These are phyloP conservation scores for Paxillus ammoniavirescens DNA, from an alignment of 768 basidiomycete species.

Conservation along the genomic window DNA sequence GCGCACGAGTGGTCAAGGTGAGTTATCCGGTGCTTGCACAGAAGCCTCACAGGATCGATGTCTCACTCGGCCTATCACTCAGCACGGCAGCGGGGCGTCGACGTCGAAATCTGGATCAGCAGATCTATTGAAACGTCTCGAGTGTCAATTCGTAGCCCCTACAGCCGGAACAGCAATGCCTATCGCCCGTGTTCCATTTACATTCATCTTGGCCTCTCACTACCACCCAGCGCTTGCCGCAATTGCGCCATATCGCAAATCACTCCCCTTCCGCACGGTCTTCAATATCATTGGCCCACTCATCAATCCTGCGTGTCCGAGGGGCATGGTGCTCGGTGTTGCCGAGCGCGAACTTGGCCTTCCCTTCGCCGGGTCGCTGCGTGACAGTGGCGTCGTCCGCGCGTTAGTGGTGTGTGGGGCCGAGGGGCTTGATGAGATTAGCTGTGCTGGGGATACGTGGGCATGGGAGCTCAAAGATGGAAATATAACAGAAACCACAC, in stretches of 20 bases:
- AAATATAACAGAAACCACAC: slow-evolving; percentile 53
- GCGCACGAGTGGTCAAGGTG: slow-evolving; percentile 91
- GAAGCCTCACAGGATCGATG: neutral
- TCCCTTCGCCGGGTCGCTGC: slow-evolving; percentile 76
- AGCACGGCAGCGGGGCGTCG: slow-evolving; percentile 91
- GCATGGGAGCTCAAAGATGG: slow-evolving; percentile 81
- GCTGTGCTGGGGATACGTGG: slow-evolving; percentile 86
- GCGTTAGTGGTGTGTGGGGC: slow-evolving; percentile 93
- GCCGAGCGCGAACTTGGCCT: slow-evolving; percentile 77
- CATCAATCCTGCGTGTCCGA: slow-evolving; percentile 86
- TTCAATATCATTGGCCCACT: slow-evolving; percentile 95
- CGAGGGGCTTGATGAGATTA: slow-evolving; percentile 93
- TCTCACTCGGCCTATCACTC: slow-evolving; percentile 1
- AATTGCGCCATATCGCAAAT: slow-evolving; percentile 80
- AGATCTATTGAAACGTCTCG: slow-evolving; percentile 84
- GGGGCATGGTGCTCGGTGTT: slow-evolving; percentile 90
- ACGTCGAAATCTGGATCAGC: slow-evolving; percentile 95
- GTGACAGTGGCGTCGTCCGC: slow-evolving; percentile 70
- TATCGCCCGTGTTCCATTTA: slow-evolving; percentile 74
- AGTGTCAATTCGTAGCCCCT: slow-evolving; percentile 69
- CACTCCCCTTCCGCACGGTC: slow-evolving; percentile 92
- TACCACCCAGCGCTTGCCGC: slow-evolving; percentile 86
- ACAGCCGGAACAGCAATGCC: slow-evolving; percentile 39
- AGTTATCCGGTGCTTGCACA: slow-evolving; percentile 14
- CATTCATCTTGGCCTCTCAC: slow-evolving; percentile 91